Percentiles rank a stretch among this genome's conserved stretches.
phyloP scores from a whole-genome alignment of 2,329 filamentous ascomycete genomes.

The Epichloe baconii region DNA sequence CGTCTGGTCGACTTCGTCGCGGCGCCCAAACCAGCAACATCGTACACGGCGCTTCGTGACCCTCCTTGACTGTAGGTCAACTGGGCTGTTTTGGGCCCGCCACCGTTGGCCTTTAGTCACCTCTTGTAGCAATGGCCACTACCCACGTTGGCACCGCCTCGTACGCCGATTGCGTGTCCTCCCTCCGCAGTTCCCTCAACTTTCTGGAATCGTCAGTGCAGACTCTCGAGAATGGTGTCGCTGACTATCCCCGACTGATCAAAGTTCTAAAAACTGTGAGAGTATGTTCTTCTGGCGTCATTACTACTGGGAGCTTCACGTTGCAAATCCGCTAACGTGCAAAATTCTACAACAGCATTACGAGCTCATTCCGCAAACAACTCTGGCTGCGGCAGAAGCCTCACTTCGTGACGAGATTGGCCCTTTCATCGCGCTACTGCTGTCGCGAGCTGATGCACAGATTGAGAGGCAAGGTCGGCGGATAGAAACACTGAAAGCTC shows the following conservation, averaged over 20 bases:
- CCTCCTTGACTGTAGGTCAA: not conserved
- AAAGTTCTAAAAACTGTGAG: slow-evolving; percentile 45
- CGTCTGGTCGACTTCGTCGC: not conserved
- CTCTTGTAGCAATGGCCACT: slow-evolving; percentile 6
- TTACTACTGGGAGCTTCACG: not conserved
- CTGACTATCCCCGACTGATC: slow-evolving; percentile 43
- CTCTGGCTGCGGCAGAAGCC: slow-evolving; percentile 68
- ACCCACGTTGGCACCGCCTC: slow-evolving; percentile 18
- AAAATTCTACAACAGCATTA: slow-evolving; percentile 56
- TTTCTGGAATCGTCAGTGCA: slow-evolving; percentile 48
- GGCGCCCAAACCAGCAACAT: not conserved
- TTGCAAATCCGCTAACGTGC: not conserved
- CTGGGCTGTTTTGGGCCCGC: not conserved
- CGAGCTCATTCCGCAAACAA: slow-evolving; percentile 78
- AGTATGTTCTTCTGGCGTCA: slow-evolving; percentile 24
- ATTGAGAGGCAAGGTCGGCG: slow-evolving; percentile 71
- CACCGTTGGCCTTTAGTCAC: not conserved
- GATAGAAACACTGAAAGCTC: slow-evolving; percentile 71
- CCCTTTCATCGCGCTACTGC: slow-evolving; percentile 69
- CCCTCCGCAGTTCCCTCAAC: slow-evolving; percentile 45
- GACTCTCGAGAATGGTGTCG: slow-evolving; percentile 41
- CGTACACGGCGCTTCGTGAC: not conserved
- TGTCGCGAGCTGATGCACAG: slow-evolving; percentile 71
- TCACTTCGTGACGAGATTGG: slow-evolving; percentile 78
- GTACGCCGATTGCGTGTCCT: slow-evolving; percentile 46